Percentiles rank a stretch among this genome's conserved stretches.
Evolutionary conservation across 768 basidiomycete species (phyloP).

Genomic region (Clavaria fumosa): DNA sequence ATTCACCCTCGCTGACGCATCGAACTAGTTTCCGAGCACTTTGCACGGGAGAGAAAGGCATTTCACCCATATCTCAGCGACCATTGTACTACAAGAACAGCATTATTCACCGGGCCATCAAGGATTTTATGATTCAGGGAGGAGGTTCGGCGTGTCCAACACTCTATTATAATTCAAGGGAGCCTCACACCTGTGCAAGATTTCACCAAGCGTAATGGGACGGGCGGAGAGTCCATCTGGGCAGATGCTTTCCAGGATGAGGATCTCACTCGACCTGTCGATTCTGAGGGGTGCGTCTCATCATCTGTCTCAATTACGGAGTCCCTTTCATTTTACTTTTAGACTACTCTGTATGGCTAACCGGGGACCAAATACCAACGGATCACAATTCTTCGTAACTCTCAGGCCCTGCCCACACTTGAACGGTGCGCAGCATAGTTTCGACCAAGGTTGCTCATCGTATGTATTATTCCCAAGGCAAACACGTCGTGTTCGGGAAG

Average conservation of each 20-base stretch:
- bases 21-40: constrained; percentile 59
- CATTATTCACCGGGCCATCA: constrained; percentile 66
- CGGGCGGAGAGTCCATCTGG: constrained; percentile 73
- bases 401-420: constrained; percentile 61
- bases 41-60: constrained; percentile 75
- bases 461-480: constrained; percentile 75
- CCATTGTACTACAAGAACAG: constrained; percentile 75
- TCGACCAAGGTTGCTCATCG: constrained; percentile 49
- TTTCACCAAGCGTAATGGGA: constrained; percentile 66
- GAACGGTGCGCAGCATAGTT: constrained; percentile 43
- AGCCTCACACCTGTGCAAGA: constrained; percentile 25
- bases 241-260: constrained; percentile 67
- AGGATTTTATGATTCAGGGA: constrained; percentile 68
- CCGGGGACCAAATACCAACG: constrained; percentile 69
- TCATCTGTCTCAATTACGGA: background rate
- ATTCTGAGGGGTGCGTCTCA: constrained; percentile 30
- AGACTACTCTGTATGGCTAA: constrained; percentile 85
- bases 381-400: constrained; percentile 79
- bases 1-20: constrained; percentile 5
- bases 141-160: constrained; percentile 37
- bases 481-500: constrained; percentile 34
- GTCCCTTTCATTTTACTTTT: background rate
- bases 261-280: constrained; percentile 45
- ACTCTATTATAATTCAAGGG: constrained; percentile 1
- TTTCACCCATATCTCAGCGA: constrained; percentile 43